Percentiles rank a stretch among this genome's conserved stretches.
These are phyloP conservation scores for Euphorbia tirucalli DNA, from an alignment of 345 rosid species.

Conservation along the genomic window DNA sequence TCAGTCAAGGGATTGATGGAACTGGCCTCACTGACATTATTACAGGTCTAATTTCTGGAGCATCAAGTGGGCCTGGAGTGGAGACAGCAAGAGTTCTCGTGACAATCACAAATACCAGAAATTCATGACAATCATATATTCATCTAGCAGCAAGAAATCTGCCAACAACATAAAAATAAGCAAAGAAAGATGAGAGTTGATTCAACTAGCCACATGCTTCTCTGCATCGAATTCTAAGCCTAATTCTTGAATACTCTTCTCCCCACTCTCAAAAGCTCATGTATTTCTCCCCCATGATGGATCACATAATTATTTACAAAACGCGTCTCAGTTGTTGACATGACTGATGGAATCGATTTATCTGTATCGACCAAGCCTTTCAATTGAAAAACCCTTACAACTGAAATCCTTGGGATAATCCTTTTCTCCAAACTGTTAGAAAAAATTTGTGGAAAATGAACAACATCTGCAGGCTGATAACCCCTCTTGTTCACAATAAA, in stretches of 20 bases:
- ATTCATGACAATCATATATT: too few species aligned
- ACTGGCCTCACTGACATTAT: too few species aligned
- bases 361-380: not conserved
- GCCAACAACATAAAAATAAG: too few species aligned
- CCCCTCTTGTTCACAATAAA: constrained; percentile 10
- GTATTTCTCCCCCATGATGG: not conserved
- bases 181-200: not conserved
- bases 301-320: not conserved
- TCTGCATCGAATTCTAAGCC: not conserved
- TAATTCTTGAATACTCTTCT: not conserved
- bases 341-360: not conserved
- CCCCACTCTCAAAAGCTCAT: not conserved
- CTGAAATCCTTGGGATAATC: constrained; percentile 4
- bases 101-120: too few species aligned
- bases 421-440: not conserved
- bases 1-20: too few species aligned
- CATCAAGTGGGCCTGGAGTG: too few species aligned
- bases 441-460: not conserved
- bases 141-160: not conserved
- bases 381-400: not conserved
- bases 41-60: too few species aligned
- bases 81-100: too few species aligned
- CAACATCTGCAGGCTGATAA: not conserved
- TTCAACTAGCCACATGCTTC: not conserved
- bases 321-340: not conserved